Base-by-base conservation (phyloP, 768 basidiomycete species). In the Leccinum subgranulosum region DNA sequence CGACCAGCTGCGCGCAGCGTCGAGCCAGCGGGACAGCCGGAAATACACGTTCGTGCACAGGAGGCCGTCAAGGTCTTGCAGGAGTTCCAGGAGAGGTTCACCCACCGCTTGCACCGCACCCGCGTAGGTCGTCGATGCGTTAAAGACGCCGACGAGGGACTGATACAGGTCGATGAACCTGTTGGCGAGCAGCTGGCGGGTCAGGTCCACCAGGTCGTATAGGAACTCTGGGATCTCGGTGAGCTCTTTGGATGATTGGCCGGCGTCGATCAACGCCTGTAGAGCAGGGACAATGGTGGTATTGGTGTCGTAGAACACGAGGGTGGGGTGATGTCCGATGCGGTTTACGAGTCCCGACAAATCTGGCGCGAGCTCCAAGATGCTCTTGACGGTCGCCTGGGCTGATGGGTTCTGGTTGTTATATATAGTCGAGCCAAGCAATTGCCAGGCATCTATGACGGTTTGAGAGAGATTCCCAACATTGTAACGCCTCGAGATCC, bases 221-320 rank as follows among this genome's bases (percentile, higher is more conserved):
- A 55, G 60, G 63, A 74, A 78, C 59, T 77, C 76, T 3, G 71
- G 72, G 5, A 69, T 59, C 2, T 58, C 3, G 7, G 27, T 4
- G 19, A 77, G 66, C 0, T 43, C 36, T 15, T 58, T 12, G 45
- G 56, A 55, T 54, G 51, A n/a, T n/a, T 58, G 3, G 61, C 67
- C 49, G 52, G 68, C 64, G 33, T 72, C 77, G 4, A 80, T 74
- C 2, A 98, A 74, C 3, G 91, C 92, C 54, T 84, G 81, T 34
- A 96, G 75, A 0, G 92, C 85, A 1, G 92, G 88, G 11, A 92
- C 83, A 45, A 95, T 81, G 6, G 90, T 89, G 1, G 66, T 64
- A 63, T 75, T 65, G 1, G 76, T 76, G 56, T 77, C 69, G 36
- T 78, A 77, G 29, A 71, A 70, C 6, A 77, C 53, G 23, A 64